These are phyloP conservation scores for Ascochyta rabiei DNA, from an alignment of 2,329 filamentous ascomycete species.

Conservation along the genomic window DNA sequence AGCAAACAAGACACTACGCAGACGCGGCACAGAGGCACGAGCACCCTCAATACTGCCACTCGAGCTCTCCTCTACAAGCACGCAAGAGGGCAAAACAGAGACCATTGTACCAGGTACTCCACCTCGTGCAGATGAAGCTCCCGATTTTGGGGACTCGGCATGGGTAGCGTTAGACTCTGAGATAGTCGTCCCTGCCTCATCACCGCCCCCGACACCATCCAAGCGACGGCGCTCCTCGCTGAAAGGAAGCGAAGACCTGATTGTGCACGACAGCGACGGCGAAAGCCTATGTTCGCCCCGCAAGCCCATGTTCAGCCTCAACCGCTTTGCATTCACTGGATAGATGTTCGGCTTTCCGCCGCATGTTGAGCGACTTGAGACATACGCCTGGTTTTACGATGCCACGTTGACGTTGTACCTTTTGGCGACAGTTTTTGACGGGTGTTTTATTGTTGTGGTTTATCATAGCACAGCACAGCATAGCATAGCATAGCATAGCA, in stretches of 20 bases:
- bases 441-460: neutral
- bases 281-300: slow-evolving; percentile 46
- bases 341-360: slow-evolving; percentile 9
- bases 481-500: slow-evolving; percentile 9
- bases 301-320: slow-evolving; percentile 47
- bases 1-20: slow-evolving; percentile 10
- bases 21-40: slow-evolving; percentile 14
- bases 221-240: slow-evolving; percentile 29
- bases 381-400: neutral
- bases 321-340: slow-evolving; percentile 47
- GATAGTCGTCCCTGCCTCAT: slow-evolving; percentile 40
- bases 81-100: slow-evolving; percentile 4
- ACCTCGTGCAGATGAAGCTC: slow-evolving; percentile 9
- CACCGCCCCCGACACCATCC: slow-evolving; percentile 27
- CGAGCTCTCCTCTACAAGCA: neutral
- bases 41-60: slow-evolving; percentile 14
- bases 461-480: slow-evolving; percentile 9
- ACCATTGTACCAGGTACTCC: slow-evolving; percentile 15
- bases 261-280: slow-evolving; percentile 54
- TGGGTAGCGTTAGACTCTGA: slow-evolving; percentile 40
- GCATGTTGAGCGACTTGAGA: too few species aligned
- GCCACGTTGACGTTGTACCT: neutral
- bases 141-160: slow-evolving; percentile 31
- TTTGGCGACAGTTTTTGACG: neutral
- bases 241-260: slow-evolving; percentile 55